These are phyloP conservation scores for Fusarium cicatricum DNA, from an alignment of 2,329 filamentous ascomycete species.

Conservation along the genomic window DNA sequence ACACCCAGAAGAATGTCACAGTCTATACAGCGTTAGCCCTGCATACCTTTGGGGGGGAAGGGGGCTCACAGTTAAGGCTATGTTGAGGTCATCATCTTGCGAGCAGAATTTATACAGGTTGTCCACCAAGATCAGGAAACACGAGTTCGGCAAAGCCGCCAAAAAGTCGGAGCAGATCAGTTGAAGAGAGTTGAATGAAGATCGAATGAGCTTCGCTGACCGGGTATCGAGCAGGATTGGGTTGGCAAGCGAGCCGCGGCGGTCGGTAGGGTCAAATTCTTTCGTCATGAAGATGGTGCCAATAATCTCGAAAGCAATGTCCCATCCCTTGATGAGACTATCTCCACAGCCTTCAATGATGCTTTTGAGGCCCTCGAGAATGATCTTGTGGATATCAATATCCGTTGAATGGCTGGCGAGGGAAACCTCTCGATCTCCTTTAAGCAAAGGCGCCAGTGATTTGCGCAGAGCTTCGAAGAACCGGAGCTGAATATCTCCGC, in stretches of 20 bases:
- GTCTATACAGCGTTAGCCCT: conserved; percentile 60
- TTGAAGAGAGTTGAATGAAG: conserved; percentile 88
- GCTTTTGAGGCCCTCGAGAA: conserved; percentile 80
- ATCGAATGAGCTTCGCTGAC: conserved; percentile 80
- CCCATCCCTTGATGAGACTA: conserved; percentile 83
- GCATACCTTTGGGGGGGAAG: background rate
- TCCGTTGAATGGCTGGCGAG: conserved; percentile 70
- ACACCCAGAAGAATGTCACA: conserved; percentile 94
- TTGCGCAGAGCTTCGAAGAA: conserved; percentile 72
- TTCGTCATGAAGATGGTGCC: conserved; percentile 75
- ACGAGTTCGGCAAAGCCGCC: conserved; percentile 73
- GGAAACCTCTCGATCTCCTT: conserved; percentile 59
- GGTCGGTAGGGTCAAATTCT: conserved; percentile 46
- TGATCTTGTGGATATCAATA: conserved; percentile 80
- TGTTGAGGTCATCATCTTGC: conserved; percentile 92
- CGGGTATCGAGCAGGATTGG: conserved; percentile 57
- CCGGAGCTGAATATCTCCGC: conserved; percentile 73
- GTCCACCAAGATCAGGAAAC: conserved; percentile 80
- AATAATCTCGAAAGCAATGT: conserved; percentile 84
- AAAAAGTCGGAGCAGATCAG: conserved; percentile 96
- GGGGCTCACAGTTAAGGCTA: conserved; percentile 80
- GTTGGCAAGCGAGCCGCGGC: conserved; percentile 42
- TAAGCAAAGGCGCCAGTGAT: conserved; percentile 65
- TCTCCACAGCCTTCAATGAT: conserved; percentile 92
- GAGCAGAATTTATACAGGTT: conserved; percentile 89